Conservation (phyloP, 2,329 filamentous ascomycete genomes). For the Colletotrichum tofieldiae region DNA sequence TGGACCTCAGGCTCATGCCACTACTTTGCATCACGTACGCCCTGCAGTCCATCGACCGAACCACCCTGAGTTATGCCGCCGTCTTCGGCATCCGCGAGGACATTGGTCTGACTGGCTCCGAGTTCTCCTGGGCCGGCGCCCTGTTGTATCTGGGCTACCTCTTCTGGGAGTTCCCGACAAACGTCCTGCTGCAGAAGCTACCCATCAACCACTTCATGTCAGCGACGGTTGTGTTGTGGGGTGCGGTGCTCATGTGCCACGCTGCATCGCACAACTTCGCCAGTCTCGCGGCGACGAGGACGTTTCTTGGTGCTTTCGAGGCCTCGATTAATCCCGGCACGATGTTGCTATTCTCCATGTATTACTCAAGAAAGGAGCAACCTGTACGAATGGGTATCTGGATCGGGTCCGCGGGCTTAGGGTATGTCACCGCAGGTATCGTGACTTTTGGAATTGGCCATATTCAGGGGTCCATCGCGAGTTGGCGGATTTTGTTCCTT, state of each 20-base stretch:
- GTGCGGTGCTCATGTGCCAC: conserved; percentile 56
- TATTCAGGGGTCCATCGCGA: conserved; percentile 54
- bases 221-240: conserved; percentile 58
- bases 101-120: conserved; percentile 64
- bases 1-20: conserved; percentile 47
- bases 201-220: conserved; percentile 29
- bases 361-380: conserved; percentile 69
- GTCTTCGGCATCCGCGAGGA: conserved; percentile 69
- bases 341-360: conserved; percentile 62
- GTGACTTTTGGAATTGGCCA: conserved; percentile 72
- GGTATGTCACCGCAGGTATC: conserved; percentile 70
- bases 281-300: conserved; percentile 43
- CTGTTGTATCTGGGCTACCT: conserved; percentile 73
- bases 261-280: conserved; percentile 35
- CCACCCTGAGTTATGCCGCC: conserved; percentile 60
- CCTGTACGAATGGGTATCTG: conserved; percentile 74
- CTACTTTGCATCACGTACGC: conserved; percentile 43
- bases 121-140: conserved; percentile 72
- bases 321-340: conserved; percentile 59
- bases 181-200: conserved; percentile 67
- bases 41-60: conserved; percentile 30
- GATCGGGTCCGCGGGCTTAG: conserved; percentile 75
- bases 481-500: conserved; percentile 70
- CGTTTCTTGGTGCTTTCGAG: conserved; percentile 45
- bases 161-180: conserved; percentile 72